phyloP scores from a whole-genome alignment of 2,329 filamentous ascomycete species.

The Xylaria sp. region DNA sequence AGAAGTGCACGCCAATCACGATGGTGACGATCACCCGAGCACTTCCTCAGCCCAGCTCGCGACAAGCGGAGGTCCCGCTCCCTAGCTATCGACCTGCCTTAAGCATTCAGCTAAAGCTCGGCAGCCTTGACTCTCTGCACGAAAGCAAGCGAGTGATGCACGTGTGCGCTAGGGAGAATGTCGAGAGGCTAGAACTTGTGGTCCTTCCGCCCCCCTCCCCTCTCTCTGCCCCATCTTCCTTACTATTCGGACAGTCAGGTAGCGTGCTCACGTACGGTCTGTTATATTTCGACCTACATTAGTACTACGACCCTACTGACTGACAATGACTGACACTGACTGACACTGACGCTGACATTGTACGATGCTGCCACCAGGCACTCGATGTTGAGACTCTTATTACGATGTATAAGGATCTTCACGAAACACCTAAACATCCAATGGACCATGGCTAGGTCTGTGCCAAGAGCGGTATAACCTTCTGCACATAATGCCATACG shows the following conservation, averaged over 20 bases:
- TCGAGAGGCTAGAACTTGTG: constrained; percentile 11
- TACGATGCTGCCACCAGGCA: constrained; percentile 21
- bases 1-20: constrained; percentile 35
- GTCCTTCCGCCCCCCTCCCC: constrained; percentile 13
- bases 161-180: background rate
- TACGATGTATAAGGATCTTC: constrained; percentile 19
- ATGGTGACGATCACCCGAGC: constrained; percentile 23
- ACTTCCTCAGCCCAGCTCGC: constrained; percentile 30
- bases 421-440: constrained; percentile 24
- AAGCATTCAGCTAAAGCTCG: constrained; percentile 34
- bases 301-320: constrained; percentile 23
- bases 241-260: constrained; percentile 11
- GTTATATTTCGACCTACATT: constrained; percentile 18
- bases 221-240: background rate
- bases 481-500: background rate
- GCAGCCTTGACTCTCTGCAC: constrained; percentile 28
- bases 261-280: background rate
- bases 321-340: constrained; percentile 14
- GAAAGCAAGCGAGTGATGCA: constrained; percentile 26
- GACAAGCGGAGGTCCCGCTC: constrained; percentile 8
- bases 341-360: constrained; percentile 22
- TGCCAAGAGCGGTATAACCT: constrained; percentile 15
- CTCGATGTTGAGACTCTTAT: constrained; percentile 28
- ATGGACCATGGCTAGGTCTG: constrained; percentile 22
- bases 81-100: constrained; percentile 30